Evolutionary conservation across 208 protist species (phyloP).

Genomic region (Acanthamoeba pearcei): DNA sequence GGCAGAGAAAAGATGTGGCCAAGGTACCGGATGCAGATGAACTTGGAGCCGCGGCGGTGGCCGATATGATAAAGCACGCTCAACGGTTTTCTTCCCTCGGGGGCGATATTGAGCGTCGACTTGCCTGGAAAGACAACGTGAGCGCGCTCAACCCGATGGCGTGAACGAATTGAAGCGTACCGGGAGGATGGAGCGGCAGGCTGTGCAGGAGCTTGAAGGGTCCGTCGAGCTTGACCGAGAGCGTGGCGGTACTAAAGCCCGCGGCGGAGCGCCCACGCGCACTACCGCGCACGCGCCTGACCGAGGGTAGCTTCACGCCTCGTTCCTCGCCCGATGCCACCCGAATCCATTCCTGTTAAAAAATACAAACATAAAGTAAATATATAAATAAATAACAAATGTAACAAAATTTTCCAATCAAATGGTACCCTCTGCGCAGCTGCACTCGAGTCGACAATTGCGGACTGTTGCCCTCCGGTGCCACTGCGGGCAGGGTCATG

Average conservation of each 20-base stretch:
- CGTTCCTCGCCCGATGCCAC: background rate
- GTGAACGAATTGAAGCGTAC: background rate
- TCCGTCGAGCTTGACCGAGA: conserved; percentile 4
- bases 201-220: conserved; percentile 12
- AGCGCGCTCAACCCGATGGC: background rate
- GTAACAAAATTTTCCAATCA: too few species aligned
- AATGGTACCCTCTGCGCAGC: background rate
- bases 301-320: background rate
- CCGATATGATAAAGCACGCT: background rate
- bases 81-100: background rate
- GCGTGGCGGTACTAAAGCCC: background rate
- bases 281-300: background rate
- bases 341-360: background rate
- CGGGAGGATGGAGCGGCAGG: background rate
- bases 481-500: background rate
- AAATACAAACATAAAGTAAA: background rate
- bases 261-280: background rate
- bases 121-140: background rate
- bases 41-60: conserved; percentile 9
- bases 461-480: background rate
- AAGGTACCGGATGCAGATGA: conserved; percentile 25
- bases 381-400: too few species aligned
- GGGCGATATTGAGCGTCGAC: background rate
- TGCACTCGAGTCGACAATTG: background rate
- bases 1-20: background rate